Evolutionary conservation across 208 protist species (phyloP).

Genomic region (Crithidia expoeki): DNA sequence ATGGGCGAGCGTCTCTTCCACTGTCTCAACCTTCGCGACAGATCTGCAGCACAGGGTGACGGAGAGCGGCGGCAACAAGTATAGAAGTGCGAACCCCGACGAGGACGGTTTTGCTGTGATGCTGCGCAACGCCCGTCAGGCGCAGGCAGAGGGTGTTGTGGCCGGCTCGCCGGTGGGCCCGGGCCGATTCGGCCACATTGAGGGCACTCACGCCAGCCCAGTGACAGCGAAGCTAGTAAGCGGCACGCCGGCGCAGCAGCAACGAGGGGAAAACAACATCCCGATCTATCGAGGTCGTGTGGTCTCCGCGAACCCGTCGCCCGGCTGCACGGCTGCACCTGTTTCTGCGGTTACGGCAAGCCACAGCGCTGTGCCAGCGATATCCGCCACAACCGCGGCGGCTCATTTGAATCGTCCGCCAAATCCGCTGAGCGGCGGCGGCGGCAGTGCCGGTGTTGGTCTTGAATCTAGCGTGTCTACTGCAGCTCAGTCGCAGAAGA

Average conservation of each 20-base stretch:
- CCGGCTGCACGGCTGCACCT: neutral
- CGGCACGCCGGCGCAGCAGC: neutral
- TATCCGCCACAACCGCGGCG: neutral
- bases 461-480: neutral
- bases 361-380: slow-evolving; percentile 1
- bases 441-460: neutral
- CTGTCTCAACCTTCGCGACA: slow-evolving; percentile 50
- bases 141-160: slow-evolving; percentile 24
- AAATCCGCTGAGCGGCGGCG: slow-evolving; percentile 18
- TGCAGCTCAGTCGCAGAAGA: slow-evolving; percentile 18
- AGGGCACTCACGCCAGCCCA: slow-evolving; percentile 12
- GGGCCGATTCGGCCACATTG: slow-evolving; percentile 33
- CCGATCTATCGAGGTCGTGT: slow-evolving; percentile 25
- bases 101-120: slow-evolving; percentile 55
- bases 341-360: neutral
- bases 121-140: slow-evolving; percentile 47
- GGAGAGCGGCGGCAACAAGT: slow-evolving; percentile 19
- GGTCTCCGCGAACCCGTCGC: neutral
- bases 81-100: slow-evolving; percentile 7
- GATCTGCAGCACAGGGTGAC: slow-evolving; percentile 53
- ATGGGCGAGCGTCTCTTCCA: slow-evolving; percentile 54
- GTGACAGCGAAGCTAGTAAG: neutral
- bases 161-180: slow-evolving; percentile 1
- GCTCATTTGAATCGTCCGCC: neutral
- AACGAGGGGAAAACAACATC: neutral